These are phyloP conservation scores for Botrytis elliptica DNA, from an alignment of 2,329 filamentous ascomycete species.

Conservation along the genomic window DNA sequence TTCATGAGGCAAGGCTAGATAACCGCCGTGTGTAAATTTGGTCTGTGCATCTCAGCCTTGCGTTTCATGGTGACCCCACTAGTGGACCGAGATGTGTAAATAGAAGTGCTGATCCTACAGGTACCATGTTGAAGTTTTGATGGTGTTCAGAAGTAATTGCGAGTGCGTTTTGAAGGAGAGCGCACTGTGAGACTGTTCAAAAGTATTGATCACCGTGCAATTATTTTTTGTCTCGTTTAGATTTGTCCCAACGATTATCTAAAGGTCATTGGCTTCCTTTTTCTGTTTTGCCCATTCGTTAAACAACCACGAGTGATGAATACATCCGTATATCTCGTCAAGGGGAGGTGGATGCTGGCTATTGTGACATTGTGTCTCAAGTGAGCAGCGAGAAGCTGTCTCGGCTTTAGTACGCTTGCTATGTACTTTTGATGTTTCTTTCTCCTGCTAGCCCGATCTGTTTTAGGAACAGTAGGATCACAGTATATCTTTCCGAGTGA, in stretches of 20 bases:
- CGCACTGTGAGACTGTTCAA: background rate
- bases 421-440: background rate
- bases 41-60: slow-evolving; percentile 19
- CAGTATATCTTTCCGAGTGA: background rate
- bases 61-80: slow-evolving; percentile 13
- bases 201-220: background rate
- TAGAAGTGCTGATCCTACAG: slow-evolving; percentile 1
- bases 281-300: background rate
- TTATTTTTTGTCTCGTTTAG: background rate
- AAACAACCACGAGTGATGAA: background rate
- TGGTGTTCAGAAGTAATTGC: background rate
- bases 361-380: background rate
- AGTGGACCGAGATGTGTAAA: slow-evolving; percentile 4
- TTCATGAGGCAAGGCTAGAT: slow-evolving; percentile 20
- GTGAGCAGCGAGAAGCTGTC: background rate
- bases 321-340: background rate
- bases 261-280: no score
- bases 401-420: background rate
- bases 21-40: slow-evolving; percentile 13
- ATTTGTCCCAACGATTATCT: background rate
- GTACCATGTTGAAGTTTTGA: slow-evolving; percentile 1
- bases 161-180: background rate
- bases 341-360: background rate
- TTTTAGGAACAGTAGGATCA: background rate
- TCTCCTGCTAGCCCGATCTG: background rate